phyloP scores from a whole-genome alignment of 768 basidiomycete genomes.

The Calocera cornea region DNA sequence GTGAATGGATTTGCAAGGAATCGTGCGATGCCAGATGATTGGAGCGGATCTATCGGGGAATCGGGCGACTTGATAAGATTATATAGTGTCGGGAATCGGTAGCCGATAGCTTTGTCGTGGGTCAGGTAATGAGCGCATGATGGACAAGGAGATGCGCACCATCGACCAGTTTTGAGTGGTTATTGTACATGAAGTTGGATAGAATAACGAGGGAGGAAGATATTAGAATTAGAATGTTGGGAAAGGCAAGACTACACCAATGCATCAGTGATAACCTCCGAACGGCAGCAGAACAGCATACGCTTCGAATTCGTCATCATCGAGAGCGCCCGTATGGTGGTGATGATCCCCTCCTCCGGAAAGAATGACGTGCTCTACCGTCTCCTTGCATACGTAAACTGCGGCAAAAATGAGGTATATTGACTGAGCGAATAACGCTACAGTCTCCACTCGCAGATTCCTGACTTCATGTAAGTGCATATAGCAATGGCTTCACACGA shows the following conservation, averaged over 20 bases:
- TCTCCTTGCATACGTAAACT: constrained; percentile 94
- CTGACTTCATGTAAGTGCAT: constrained; percentile 25
- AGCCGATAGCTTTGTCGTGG: constrained; percentile 4
- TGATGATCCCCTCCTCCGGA: constrained; percentile 51
- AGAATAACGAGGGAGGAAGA: constrained; percentile 15
- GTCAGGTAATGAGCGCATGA: background rate
- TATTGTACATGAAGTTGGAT: constrained; percentile 22
- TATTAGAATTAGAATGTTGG: constrained; percentile 15
- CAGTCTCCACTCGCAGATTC: constrained; percentile 51
- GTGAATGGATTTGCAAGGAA: constrained; percentile 13
- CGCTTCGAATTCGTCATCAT: constrained; percentile 17
- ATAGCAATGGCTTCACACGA: constrained; percentile 5
- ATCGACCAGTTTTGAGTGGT: constrained; percentile 28
- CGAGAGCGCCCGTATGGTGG: constrained; percentile 29
- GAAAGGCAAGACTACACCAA: constrained; percentile 6
- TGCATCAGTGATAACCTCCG: background rate
- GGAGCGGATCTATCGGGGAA: constrained; percentile 6
- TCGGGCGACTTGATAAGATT: background rate
- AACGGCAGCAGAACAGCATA: constrained; percentile 11
- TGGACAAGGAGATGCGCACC: constrained; percentile 16
- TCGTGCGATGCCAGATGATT: constrained; percentile 5
- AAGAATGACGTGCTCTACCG: constrained; percentile 79
- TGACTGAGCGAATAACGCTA: constrained; percentile 72
- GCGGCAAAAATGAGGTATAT: constrained; percentile 91
- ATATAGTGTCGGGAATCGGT: constrained; percentile 1